Conservation (phyloP, 2,329 filamentous ascomycete species). For the Amphichorda felina region DNA sequence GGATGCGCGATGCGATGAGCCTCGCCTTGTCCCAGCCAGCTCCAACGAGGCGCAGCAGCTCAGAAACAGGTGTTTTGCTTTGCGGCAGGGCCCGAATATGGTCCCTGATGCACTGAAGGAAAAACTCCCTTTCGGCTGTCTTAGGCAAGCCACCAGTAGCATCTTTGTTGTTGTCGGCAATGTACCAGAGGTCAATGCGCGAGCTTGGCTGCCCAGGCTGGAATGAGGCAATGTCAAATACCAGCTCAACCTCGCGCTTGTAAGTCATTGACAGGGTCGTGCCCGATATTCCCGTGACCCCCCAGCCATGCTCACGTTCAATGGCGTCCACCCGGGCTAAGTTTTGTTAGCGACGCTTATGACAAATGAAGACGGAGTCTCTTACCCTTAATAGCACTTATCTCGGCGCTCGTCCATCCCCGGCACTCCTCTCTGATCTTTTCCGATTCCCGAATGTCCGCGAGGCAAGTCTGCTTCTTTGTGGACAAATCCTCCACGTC, state of each 20-base stretch:
- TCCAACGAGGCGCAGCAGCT: constrained; percentile 47
- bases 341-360: constrained; percentile 1
- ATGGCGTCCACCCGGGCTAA: constrained; percentile 53
- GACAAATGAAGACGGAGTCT: not conserved
- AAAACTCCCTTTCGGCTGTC: constrained; percentile 61
- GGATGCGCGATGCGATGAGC: constrained; percentile 46
- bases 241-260: constrained; percentile 58
- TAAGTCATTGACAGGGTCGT: constrained; percentile 64
- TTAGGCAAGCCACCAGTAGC: constrained; percentile 24
- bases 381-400: constrained; percentile 64
- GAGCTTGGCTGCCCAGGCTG: constrained; percentile 30
- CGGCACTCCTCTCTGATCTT: constrained; percentile 76
- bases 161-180: constrained; percentile 34
- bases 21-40: constrained; percentile 55
- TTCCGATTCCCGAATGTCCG: constrained; percentile 74
- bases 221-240: constrained; percentile 57
- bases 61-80: constrained; percentile 39
- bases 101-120: constrained; percentile 60
- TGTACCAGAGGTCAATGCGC: constrained; percentile 58
- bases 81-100: constrained; percentile 52
- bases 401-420: constrained; percentile 78
- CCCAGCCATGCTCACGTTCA: constrained; percentile 59
- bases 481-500: constrained; percentile 50
- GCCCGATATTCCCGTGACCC: constrained; percentile 51
- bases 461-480: constrained; percentile 56